A percentile compares a stretch with the other conserved stretches of the same genome.
Conservation (phyloP, 2,329 filamentous ascomycete genomes). For the Chrysoporthe cubensis region DNA sequence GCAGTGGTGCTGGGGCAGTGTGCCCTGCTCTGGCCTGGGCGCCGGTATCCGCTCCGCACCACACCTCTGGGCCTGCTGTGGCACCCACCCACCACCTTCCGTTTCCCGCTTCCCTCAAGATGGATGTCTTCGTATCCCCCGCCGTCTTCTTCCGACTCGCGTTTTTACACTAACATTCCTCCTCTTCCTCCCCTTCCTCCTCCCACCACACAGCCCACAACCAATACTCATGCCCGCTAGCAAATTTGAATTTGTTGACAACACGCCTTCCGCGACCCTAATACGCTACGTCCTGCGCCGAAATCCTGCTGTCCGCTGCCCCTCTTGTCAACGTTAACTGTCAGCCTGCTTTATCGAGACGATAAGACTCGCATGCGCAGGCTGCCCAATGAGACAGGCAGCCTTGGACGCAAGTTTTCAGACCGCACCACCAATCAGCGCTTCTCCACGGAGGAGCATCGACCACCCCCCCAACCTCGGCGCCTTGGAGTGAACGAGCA, state of each 20-base stretch:
- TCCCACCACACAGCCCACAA: slow-evolving; percentile 8
- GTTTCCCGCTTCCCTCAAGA: not conserved
- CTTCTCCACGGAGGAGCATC: slow-evolving; percentile 13
- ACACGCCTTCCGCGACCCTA: not conserved
- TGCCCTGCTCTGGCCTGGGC: not conserved
- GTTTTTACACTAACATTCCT: slow-evolving; percentile 1
- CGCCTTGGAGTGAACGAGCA: not conserved
- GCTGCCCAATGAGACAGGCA: slow-evolving; percentile 24
- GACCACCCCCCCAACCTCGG: slow-evolving; percentile 13
- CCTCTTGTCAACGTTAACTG: slow-evolving; percentile 4
- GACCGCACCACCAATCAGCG: slow-evolving; percentile 26
- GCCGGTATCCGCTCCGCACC: slow-evolving; percentile 4
- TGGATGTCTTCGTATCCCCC: slow-evolving; percentile 6
- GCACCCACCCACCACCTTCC: slow-evolving; percentile 11
- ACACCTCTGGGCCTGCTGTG: slow-evolving; percentile 5
- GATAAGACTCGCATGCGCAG: slow-evolving; percentile 18
- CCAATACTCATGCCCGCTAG: not conserved
- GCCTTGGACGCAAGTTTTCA: slow-evolving; percentile 20
- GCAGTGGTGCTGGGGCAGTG: no score
- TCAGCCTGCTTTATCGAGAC: slow-evolving; percentile 18
- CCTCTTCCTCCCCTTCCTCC: not conserved
- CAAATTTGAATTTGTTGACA: not conserved
- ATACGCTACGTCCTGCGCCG: not conserved
- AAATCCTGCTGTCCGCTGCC: not conserved
- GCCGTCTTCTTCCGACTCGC: slow-evolving; percentile 23